These are phyloP conservation scores for Microthlaspi erraticum DNA, from an alignment of 345 rosid genomes.

Conservation along the genomic window DNA sequence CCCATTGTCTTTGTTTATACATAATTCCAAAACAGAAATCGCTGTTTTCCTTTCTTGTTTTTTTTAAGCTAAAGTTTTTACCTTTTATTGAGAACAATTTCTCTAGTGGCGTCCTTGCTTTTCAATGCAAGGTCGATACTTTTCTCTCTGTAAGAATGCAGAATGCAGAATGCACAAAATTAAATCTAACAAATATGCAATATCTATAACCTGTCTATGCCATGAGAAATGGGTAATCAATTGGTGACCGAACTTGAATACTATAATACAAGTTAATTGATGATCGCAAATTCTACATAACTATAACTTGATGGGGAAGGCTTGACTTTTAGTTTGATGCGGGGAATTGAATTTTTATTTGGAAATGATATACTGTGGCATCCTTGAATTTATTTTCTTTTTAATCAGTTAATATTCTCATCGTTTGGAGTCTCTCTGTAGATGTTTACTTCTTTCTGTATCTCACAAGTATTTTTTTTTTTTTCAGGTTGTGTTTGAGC, in stretches of 20 bases:
- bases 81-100: conserved; percentile 2
- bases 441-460: conserved; percentile 14
- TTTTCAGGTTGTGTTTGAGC: conserved; percentile 76
- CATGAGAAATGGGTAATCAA: not conserved
- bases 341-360: conserved; percentile 1
- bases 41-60: not conserved
- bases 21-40: not conserved
- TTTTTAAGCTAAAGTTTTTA: not conserved
- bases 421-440: conserved; percentile 11
- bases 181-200: conserved; percentile 1
- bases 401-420: not conserved
- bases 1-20: not conserved
- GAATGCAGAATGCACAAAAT: not conserved
- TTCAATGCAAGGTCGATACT: not conserved
- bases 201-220: conserved; percentile 14
- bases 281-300: not conserved
- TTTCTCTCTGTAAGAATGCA: not conserved
- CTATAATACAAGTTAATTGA: conserved; percentile 5
- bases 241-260: conserved; percentile 1
- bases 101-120: not conserved
- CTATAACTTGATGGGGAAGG: conserved; percentile 16
- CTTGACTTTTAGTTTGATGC: not conserved
- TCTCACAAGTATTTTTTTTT: conserved; percentile 19
- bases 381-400: conserved; percentile 3
- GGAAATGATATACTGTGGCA: not conserved